Percentiles rank a stretch among this genome's conserved stretches.
phyloP scores from a whole-genome alignment of 495 filamentous ascomycete genomes.

The Melanomma pulvis-pyrius region DNA sequence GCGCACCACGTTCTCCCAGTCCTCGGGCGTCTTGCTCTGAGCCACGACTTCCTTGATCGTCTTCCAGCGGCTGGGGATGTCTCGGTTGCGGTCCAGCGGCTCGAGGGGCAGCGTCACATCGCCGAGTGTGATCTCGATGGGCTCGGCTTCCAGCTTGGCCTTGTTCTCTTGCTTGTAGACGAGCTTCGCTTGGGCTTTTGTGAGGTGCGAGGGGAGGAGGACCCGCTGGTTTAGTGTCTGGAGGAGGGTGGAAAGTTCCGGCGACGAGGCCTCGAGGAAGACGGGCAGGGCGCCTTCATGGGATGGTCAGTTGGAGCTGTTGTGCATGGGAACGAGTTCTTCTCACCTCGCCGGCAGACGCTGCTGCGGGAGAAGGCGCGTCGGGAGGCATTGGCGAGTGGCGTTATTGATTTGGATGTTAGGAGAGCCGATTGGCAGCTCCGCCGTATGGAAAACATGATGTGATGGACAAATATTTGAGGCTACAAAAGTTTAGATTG shows the following conservation, averaged over 20 bases:
- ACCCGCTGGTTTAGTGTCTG: conserved; percentile 39
- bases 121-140: conserved; percentile 43
- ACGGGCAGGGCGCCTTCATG: conserved; percentile 34
- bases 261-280: conserved; percentile 39
- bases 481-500: neutral
- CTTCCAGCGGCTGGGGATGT: conserved; percentile 39
- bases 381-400: conserved; percentile 11
- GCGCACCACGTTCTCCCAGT: conserved; percentile 44
- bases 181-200: conserved; percentile 37
- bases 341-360: conserved; percentile 18
- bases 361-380: conserved; percentile 29
- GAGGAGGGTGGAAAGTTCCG: conserved; percentile 42
- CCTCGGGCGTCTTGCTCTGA: conserved; percentile 32
- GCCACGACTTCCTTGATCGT: conserved; percentile 36
- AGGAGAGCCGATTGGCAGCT: conserved; percentile 21
- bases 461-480: neutral
- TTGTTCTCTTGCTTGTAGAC: conserved; percentile 41
- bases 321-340: neutral
- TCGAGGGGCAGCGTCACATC: conserved; percentile 43
- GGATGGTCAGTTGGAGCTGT: neutral
- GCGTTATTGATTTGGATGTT: neutral
- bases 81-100: conserved; percentile 41
- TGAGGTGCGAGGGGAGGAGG: conserved; percentile 47
- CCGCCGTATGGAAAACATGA: conserved; percentile 27
- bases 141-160: conserved; percentile 40